Base-by-base conservation (phyloP, 1,284 basidiomycete species). In the Ustilago nuda region DNA sequence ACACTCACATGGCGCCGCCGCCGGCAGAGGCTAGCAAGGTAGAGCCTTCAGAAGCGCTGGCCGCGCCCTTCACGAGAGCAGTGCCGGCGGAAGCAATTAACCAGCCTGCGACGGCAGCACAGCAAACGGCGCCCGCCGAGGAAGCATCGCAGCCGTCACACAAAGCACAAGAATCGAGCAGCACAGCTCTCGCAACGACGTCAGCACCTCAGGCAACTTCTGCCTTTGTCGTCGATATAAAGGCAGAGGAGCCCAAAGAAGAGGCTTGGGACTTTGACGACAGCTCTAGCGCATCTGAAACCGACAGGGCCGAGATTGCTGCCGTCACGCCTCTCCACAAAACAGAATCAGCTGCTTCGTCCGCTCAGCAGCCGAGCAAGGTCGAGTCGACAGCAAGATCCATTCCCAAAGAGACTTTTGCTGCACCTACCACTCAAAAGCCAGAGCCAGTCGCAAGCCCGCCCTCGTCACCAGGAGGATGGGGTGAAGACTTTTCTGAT, bases 241-340 rank as follows among this genome's bases (percentile, higher is more conserved):
- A 50, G 23, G 56, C 39, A n/a, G 48, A 59, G 15, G 73, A 64
- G 39, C 59, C 55, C 17, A 68, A 66, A 8, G 59, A 55, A 30
- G 73, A 76, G 30, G 73, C 64, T 3, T 76, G 73, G 73, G 73
- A n/a, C 7, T 76, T 76, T 17, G 71, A 73, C 19, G 71, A 73
- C 6, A 52, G 55, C 27, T 72, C 70, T 9, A 67, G 61, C 30
- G 53, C 70, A 37, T 67, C 70, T 5, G 70, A 72, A 33, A 54
- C 56, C 3, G 70, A 67, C 35, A 53, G 54, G 46, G 57, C 46
- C 33, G 70, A 72, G 17, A 35, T 58, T 8, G 50, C 65, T 41
- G 17, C 48, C 15, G 53, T 48, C 36, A 35, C 65, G 15, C 39
- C 53, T 51, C 13, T 64, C 46, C 43, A 37, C 3, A 11, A 46